phyloP scores from a whole-genome alignment of 2,329 filamentous ascomycete genomes.

The Claviceps maximensis region DNA sequence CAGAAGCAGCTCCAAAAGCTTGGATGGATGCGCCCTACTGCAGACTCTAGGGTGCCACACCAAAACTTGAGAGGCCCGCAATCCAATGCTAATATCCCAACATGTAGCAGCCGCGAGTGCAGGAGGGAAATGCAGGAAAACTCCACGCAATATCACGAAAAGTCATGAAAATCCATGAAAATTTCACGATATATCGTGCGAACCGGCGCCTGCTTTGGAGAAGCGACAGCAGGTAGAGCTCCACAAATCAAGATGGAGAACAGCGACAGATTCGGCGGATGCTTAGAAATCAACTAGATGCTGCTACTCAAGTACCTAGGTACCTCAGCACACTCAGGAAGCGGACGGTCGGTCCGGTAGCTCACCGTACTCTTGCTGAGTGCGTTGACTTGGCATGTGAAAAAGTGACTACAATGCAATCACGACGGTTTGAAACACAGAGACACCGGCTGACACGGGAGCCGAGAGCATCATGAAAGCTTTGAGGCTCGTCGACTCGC shows the following conservation, averaged over 20 bases:
- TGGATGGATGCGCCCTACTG: background rate
- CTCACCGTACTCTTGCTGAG: background rate
- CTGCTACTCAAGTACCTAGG: background rate
- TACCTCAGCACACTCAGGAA: too few species aligned
- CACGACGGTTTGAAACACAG: background rate
- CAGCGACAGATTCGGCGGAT: constrained; percentile 1
- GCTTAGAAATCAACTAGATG: constrained; percentile 7
- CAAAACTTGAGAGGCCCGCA: background rate
- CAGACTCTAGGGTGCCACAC: background rate
- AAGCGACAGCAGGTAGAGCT: constrained; percentile 1
- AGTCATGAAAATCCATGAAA: background rate
- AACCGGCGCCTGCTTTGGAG: background rate
- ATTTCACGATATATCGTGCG: constrained; percentile 2
- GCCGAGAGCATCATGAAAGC: background rate
- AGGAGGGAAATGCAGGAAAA: background rate
- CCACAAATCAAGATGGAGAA: constrained; percentile 4
- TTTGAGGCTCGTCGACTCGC: too few species aligned
- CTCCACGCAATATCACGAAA: too few species aligned
- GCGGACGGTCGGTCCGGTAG: too few species aligned
- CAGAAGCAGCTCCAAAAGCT: background rate
- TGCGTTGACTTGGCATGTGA: background rate
- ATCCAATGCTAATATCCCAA: background rate
- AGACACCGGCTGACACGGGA: background rate
- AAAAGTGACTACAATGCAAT: background rate
- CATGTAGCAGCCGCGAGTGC: background rate